These are phyloP conservation scores for Macrolepiota albuminosa DNA, from an alignment of 768 basidiomycete genomes.

Conservation along the genomic window DNA sequence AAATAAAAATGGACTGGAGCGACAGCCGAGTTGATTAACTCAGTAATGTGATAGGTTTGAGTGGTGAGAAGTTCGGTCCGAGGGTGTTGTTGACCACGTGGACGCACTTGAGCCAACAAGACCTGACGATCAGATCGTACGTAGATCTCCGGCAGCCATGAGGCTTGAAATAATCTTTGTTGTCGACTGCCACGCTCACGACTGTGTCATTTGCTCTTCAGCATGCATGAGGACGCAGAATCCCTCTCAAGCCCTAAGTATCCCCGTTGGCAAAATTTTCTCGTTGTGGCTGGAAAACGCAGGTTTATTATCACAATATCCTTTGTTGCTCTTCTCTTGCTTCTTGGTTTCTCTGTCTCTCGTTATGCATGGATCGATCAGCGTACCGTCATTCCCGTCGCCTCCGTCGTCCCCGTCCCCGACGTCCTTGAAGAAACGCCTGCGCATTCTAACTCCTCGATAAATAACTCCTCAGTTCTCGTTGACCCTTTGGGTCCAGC, in stretches of 20 bases:
- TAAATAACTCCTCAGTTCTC: background rate
- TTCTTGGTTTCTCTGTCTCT: slow-evolving; percentile 23
- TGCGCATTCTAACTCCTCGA: background rate
- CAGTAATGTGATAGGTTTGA: no score
- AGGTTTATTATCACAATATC: slow-evolving; percentile 23
- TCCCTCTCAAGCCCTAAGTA: background rate
- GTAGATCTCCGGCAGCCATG: slow-evolving; percentile 52
- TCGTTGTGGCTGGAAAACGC: slow-evolving; percentile 11
- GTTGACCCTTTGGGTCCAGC: slow-evolving; percentile 16
- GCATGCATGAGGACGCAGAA: slow-evolving; percentile 15
- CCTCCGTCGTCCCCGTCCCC: background rate
- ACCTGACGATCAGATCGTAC: slow-evolving; percentile 39
- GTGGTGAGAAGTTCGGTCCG: no score
- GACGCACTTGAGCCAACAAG: no score
- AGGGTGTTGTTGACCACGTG: no score
- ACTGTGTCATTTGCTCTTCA: background rate
- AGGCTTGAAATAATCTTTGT: slow-evolving; percentile 18
- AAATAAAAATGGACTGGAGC: no score
- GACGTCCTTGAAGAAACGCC: background rate
- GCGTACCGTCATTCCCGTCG: background rate
- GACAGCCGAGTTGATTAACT: no score
- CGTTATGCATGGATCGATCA: slow-evolving; percentile 17
- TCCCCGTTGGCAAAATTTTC: slow-evolving; percentile 9
- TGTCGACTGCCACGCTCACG: background rate
- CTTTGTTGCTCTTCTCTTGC: slow-evolving; percentile 23